Evolutionary conservation across 257 asterid species (phyloP).

Genomic region (Ophiorrhiza pumila): DNA sequence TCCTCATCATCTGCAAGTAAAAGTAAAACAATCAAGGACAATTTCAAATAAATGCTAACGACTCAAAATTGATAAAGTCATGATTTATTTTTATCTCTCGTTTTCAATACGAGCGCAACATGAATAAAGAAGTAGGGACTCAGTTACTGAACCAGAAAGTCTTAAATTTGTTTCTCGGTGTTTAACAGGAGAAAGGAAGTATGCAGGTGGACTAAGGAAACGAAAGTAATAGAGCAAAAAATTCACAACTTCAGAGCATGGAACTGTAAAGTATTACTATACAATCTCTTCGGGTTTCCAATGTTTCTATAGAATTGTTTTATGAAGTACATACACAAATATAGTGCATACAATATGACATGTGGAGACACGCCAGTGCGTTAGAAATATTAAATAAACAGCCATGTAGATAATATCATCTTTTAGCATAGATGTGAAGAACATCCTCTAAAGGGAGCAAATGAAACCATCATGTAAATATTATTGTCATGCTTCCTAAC

Average conservation of each 20-base stretch:
- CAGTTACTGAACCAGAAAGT: neutral
- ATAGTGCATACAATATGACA: neutral
- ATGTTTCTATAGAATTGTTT: neutral
- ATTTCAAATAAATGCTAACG: neutral
- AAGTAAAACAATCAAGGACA: neutral
- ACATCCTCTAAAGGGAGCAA: neutral
- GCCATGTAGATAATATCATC: neutral
- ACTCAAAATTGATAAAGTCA: neutral
- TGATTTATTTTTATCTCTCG: neutral
- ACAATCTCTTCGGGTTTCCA: neutral
- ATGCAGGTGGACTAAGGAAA: neutral
- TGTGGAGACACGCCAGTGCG: neutral
- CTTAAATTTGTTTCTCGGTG: neutral
- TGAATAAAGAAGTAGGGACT: neutral
- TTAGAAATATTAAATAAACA: neutral
- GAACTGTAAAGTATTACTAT: neutral
- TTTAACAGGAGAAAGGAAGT: neutral
- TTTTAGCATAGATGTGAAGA: neutral
- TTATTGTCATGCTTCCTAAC: neutral
- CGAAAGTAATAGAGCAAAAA: neutral
- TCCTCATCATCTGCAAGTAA: conserved; percentile 52
- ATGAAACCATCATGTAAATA: neutral
- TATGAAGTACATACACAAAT: neutral
- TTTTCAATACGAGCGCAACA: neutral
- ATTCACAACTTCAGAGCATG: neutral